These are phyloP conservation scores for Effrenium voratum DNA, from an alignment of 73 alveolate genomes.

Conservation along the genomic window DNA sequence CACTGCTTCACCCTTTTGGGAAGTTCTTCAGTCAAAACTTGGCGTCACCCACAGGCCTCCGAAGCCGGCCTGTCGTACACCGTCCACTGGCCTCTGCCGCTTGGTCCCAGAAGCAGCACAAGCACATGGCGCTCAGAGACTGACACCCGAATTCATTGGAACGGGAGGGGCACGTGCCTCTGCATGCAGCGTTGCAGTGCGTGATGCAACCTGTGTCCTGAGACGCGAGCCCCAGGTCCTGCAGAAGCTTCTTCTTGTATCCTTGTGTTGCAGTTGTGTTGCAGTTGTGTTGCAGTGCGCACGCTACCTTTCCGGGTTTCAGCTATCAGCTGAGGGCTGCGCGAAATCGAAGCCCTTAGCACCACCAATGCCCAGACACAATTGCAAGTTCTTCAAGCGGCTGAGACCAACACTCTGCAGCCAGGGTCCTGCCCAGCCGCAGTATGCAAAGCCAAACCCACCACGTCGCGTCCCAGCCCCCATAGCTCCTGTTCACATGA, in stretches of 20 bases:
- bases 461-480: neutral
- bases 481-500: neutral
- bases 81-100: neutral
- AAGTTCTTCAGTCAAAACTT: too few relatives aligned
- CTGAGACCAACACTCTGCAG: neutral
- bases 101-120: neutral
- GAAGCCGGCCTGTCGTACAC: constrained; percentile 18
- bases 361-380: neutral
- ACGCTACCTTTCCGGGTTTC: neutral
- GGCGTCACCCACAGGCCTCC: too few relatives aligned
- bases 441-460: neutral
- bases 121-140: neutral
- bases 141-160: constrained; percentile 2
- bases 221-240: neutral
- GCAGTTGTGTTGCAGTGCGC: neutral
- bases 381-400: neutral
- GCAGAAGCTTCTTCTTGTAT: neutral
- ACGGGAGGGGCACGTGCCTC: constrained; percentile 6
- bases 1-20: too few relatives aligned
- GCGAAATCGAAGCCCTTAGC: constrained; percentile 10
- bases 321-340: neutral
- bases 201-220: neutral
- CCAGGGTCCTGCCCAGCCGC: neutral
- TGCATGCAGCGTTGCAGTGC: neutral
- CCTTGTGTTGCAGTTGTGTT: neutral